Evolutionary conservation across 306 rosid genomes (phyloP), one percentile per base, ranked within the genome.

Genomic region (Arachis hypogaea): DNA sequence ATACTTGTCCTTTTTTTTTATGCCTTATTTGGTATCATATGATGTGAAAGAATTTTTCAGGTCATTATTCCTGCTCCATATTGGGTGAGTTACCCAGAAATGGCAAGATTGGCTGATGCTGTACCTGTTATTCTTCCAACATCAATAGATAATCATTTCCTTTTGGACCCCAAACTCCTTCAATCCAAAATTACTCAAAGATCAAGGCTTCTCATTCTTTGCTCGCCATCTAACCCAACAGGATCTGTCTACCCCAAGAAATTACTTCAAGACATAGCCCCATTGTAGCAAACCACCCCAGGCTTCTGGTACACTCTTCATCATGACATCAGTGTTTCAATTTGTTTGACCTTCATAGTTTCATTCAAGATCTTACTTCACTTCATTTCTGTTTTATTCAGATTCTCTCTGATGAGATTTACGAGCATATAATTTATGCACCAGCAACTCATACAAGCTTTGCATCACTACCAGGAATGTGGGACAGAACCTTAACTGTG

Each of bases 61-160:
- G 99, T 95, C 76, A 73, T 95, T 77, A 80, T 95, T 87, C 99
- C 99, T 6, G 99, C 93, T 73, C 99, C 99, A 77, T 95, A 76
- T 78, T 95, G 84, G 83, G 99, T 95, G 82, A 92, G 99, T 82
- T 95, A 95, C 81, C 99, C 99, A 6, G 99, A 95, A 81, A 89
- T 95, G 84, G 97, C 97, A 63, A 86, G 96, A 84, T 50, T 92
- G 86, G 97, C 99, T 46, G 98, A 95, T 72, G 99, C 98, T 60
- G 87, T 85, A 18, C 98, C 99, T 30, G 99, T 92, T 71, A 88
- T 92, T 88, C 90, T 95, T 69, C 88, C 92, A 1, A 88, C 98
- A 0, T 16, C 69, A 44, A 88, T 95, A 66, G 87, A 92, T 0
- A 73, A 88, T 18, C 69, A 92, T 75, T 95, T 95, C 82, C 90